Percentiles rank a stretch among this genome's conserved stretches.
Conservation (phyloP, 2,329 filamentous ascomycete genomes). For the Fusarium cicatricum region DNA sequence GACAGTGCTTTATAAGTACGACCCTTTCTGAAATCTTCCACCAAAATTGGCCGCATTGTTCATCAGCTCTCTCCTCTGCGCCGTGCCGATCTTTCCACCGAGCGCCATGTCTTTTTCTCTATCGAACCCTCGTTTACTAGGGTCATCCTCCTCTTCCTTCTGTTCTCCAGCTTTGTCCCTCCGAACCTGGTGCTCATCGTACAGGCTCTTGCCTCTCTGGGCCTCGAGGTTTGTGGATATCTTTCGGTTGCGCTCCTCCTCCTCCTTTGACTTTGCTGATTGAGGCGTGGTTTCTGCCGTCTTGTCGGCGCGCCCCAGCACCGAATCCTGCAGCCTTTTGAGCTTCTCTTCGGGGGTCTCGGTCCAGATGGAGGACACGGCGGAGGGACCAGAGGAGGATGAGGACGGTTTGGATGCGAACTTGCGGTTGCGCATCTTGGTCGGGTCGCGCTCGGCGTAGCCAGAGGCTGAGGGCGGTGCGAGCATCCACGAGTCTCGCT, state of each 20-base stretch:
- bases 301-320: conserved; percentile 73
- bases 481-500: conserved; percentile 88
- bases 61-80: conserved; percentile 80
- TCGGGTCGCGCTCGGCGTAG: conserved; percentile 76
- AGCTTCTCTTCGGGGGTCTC: conserved; percentile 91
- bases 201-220: conserved; percentile 64
- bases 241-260: conserved; percentile 60
- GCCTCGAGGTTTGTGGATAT: conserved; percentile 62
- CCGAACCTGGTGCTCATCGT: conserved; percentile 61
- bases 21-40: conserved; percentile 82
- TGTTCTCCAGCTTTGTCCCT: conserved; percentile 46
- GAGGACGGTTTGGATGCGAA: conserved; percentile 73
- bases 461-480: conserved; percentile 67
- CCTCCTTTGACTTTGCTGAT: conserved; percentile 56
- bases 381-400: conserved; percentile 38
- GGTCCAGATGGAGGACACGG: conserved; percentile 80
- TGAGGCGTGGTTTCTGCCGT: conserved; percentile 52
- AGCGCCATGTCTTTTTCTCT: conserved; percentile 92
- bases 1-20: conserved; percentile 55
- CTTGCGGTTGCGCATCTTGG: conserved; percentile 80
- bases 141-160: conserved; percentile 80
- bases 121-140: conserved; percentile 88
- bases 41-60: conserved; percentile 83
- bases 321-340: conserved; percentile 79
- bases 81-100: conserved; percentile 73